Conservation (phyloP, 2,329 filamentous ascomycete species). For the Monosporascus sp. region DNA sequence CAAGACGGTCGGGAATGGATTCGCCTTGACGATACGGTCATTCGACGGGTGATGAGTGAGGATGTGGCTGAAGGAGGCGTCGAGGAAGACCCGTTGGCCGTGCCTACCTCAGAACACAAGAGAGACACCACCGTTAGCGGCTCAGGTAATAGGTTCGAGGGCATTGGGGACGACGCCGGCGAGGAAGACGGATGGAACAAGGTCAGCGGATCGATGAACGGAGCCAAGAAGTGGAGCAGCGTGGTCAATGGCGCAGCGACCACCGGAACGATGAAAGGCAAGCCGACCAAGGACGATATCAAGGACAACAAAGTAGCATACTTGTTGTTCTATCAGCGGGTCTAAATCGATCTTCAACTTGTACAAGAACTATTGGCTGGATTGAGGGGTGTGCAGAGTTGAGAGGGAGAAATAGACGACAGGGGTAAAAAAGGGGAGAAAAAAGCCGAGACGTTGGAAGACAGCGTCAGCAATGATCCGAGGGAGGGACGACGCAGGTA, state of each 20-base stretch:
- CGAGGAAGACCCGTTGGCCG: conserved; percentile 65
- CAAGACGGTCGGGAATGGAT: conserved; percentile 97
- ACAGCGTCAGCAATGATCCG: neutral
- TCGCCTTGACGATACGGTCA: conserved; percentile 87
- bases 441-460: neutral
- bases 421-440: neutral
- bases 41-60: conserved; percentile 77
- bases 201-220: conserved; percentile 58
- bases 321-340: conserved; percentile 87
- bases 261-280: conserved; percentile 49
- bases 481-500: neutral
- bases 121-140: conserved; percentile 36
- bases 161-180: conserved; percentile 57
- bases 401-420: neutral
- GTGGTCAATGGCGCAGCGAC: conserved; percentile 61
- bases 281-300: conserved; percentile 57
- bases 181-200: conserved; percentile 80
- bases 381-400: too few species aligned
- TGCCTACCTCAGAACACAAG: conserved; percentile 60
- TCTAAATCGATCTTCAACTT: conserved; percentile 32
- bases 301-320: conserved; percentile 98
- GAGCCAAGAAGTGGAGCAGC: conserved; percentile 69
- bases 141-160: conserved; percentile 69
- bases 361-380: neutral
- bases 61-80: conserved; percentile 83